Evolutionary conservation across 495 filamentous ascomycete genomes (phyloP).

Genomic region (Cercophora samala): DNA sequence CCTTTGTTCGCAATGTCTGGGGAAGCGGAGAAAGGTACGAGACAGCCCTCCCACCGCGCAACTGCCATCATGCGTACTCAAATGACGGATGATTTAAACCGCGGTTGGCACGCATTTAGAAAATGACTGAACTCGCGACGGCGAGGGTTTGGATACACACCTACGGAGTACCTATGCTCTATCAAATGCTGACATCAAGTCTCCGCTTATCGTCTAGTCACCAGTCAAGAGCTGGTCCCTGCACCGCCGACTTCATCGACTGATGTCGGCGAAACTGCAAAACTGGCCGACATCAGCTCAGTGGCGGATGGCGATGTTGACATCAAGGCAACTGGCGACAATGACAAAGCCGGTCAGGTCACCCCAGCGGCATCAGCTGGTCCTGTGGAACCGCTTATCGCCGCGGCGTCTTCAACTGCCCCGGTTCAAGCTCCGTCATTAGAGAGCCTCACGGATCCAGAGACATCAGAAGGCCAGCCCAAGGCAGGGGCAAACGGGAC

Average conservation of each 20-base stretch:
- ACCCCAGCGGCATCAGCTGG: neutral
- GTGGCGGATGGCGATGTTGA: neutral
- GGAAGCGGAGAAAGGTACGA: conserved; percentile 44
- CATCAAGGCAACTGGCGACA: neutral
- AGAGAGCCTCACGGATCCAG: neutral
- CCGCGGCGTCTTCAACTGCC: neutral
- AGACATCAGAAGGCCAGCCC: neutral
- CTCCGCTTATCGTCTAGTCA: conserved; percentile 15
- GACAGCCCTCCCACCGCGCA: neutral
- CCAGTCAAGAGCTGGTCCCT: conserved; percentile 18
- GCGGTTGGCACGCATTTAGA: neutral
- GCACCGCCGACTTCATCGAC: neutral
- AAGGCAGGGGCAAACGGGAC: conserved; percentile 8
- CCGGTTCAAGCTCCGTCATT: neutral
- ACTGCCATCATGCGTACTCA: neutral
- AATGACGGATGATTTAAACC: neutral
- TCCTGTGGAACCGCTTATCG: neutral
- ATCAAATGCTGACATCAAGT: conserved; percentile 17
- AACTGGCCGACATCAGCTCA: neutral
- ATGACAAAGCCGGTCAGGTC: neutral
- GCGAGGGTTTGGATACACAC: neutral
- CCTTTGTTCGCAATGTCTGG: conserved; percentile 42
- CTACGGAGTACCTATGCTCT: no score
- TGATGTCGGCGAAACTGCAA: conserved; percentile 4
- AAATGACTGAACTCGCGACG: neutral